These are phyloP conservation scores for Umbelopsis sp. DNA, from an alignment of 192 early-diverging fungal genomes.

Conservation along the genomic window DNA sequence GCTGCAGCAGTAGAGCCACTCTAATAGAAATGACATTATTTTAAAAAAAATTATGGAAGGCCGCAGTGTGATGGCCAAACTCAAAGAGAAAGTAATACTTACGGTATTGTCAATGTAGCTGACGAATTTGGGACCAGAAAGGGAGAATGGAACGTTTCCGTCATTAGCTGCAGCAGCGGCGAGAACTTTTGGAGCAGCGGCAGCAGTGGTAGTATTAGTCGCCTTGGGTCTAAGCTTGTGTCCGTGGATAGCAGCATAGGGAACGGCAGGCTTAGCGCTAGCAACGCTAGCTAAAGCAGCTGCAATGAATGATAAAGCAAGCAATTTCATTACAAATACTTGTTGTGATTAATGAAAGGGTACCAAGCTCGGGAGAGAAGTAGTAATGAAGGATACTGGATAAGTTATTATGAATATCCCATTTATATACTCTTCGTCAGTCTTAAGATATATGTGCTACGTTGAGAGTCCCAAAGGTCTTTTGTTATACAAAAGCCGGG, in stretches of 20 bases:
- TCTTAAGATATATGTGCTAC: conserved; percentile 7
- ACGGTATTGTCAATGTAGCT: conserved; percentile 40
- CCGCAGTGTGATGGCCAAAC: neutral
- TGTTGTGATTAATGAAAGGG: neutral
- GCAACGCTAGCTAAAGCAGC: neutral
- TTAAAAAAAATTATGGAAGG: too few species aligned
- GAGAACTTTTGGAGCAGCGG: neutral
- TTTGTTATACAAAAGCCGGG: neutral
- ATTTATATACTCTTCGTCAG: neutral
- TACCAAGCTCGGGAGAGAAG: neutral
- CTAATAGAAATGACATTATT: neutral
- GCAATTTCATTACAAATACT: neutral
- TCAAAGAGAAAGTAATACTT: neutral
- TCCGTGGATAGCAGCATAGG: conserved; percentile 12
- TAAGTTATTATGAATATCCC: neutral
- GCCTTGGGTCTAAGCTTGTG: conserved; percentile 3
- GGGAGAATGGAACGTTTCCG: conserved; percentile 10
- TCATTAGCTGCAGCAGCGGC: neutral
- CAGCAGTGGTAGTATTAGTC: neutral
- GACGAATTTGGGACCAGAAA: conserved; percentile 30
- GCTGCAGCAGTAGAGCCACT: conserved; percentile 18
- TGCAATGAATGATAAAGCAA: conserved; percentile 1
- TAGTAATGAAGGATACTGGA: neutral
- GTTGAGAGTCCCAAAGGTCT: neutral
- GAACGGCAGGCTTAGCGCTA: conserved; percentile 9